Evolutionary conservation across 176 grass and related monocot genomes (phyloP).

Genomic region (Oryza brachyantha): DNA sequence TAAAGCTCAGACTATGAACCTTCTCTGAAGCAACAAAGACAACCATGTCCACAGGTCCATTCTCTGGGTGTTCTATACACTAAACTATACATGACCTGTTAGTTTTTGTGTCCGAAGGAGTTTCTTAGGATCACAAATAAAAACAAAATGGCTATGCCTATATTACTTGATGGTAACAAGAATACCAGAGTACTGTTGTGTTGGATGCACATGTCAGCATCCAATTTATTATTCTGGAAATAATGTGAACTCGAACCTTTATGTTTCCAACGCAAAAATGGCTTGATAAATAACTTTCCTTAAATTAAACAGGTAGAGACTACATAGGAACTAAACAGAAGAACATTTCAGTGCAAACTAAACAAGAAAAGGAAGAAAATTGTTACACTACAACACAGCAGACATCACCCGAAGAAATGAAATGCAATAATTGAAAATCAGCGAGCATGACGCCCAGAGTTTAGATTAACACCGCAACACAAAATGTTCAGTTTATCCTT

Average conservation of each 20-base stretch:
- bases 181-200: neutral
- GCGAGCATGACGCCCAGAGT: neutral
- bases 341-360: constrained; percentile 20
- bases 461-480: neutral
- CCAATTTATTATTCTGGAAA: neutral
- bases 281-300: constrained; percentile 6
- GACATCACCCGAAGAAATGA: constrained; percentile 18
- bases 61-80: neutral
- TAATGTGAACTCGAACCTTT: neutral
- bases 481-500: constrained; percentile 69
- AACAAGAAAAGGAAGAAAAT: constrained; percentile 19
- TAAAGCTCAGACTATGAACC: neutral
- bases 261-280: constrained; percentile 4
- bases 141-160: neutral
- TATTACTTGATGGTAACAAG: neutral
- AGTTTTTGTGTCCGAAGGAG: neutral
- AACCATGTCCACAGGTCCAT: neutral
- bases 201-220: neutral
- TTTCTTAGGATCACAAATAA: neutral
- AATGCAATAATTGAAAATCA: constrained; percentile 35
- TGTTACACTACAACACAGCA: constrained; percentile 26
- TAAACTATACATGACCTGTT: neutral
- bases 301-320: constrained; percentile 16
- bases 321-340: constrained; percentile 18
- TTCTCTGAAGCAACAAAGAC: constrained; percentile 3